phyloP scores from a whole-genome alignment of 441 rosid species.

The Cnidoscolus chayamansa region DNA sequence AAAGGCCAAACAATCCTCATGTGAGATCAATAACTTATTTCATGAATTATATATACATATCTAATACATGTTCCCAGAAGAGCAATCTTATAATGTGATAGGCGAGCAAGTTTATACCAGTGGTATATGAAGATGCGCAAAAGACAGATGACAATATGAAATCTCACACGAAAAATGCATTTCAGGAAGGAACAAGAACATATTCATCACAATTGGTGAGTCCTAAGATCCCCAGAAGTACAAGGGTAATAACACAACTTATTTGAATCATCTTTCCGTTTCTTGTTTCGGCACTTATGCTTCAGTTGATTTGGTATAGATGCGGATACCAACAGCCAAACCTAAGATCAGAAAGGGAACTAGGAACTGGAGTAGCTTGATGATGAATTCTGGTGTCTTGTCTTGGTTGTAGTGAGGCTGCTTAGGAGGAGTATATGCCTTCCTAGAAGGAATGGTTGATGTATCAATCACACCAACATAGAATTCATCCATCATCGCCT shows the following conservation, averaged over 20 bases:
- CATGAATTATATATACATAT: too few species aligned
- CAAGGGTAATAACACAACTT: slow-evolving; percentile 17
- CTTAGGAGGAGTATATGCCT: slow-evolving; percentile 53
- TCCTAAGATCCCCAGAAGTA: slow-evolving; percentile 14
- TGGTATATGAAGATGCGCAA: not conserved
- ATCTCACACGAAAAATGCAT: slow-evolving; percentile 6
- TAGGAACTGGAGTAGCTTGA: slow-evolving; percentile 79
- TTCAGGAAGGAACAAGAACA: slow-evolving; percentile 21
- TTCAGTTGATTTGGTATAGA: slow-evolving; percentile 62
- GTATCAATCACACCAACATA: slow-evolving; percentile 66
- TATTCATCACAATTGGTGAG: slow-evolving; percentile 15
- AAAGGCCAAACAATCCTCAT: too few species aligned
- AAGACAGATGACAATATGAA: slow-evolving; percentile 5
- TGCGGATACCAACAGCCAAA: slow-evolving; percentile 73
- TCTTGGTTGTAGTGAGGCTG: slow-evolving; percentile 70
- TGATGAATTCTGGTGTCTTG: slow-evolving; percentile 61
- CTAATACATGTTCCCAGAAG: too few species aligned
- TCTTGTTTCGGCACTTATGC: slow-evolving; percentile 31
- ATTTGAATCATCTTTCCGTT: slow-evolving; percentile 18
- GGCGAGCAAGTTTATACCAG: not conserved
- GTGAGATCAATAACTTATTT: too few species aligned
- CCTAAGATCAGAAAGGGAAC: slow-evolving; percentile 85
- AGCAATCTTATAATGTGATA: too few species aligned
- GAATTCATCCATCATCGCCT: slow-evolving; percentile 79
- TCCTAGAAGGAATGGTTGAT: slow-evolving; percentile 55